These are phyloP conservation scores for Houttuynia cordata DNA, from an alignment of 164 flowering plant genomes.

Conservation along the genomic window DNA sequence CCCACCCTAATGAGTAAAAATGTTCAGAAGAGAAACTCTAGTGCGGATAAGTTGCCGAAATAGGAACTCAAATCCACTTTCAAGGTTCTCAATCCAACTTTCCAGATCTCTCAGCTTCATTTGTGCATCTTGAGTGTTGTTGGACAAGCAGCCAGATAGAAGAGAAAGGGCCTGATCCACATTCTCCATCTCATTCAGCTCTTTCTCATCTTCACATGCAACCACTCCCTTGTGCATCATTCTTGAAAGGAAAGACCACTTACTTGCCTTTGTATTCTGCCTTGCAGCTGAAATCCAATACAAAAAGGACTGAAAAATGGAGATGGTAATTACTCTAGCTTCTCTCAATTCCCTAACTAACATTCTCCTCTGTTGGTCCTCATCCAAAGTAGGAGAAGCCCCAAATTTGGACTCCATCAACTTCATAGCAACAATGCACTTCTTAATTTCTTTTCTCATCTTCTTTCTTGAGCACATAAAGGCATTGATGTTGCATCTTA, in stretches of 20 bases:
- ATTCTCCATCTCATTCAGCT: neutral
- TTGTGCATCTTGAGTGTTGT: neutral
- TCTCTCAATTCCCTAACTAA: conserved; percentile 24
- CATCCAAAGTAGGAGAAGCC: neutral
- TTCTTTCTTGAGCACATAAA: conserved; percentile 22
- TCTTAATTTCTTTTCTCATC: conserved; percentile 20
- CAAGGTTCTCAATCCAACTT: neutral
- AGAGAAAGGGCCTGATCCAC: neutral
- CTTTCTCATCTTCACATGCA: neutral
- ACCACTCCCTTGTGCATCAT: neutral
- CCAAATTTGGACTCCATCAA: conserved; percentile 6
- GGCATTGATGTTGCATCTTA: conserved; percentile 6
- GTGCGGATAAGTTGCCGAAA: neutral
- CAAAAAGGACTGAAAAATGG: conserved; percentile 16
- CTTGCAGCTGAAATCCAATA: conserved; percentile 18
- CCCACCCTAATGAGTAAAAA: neutral
- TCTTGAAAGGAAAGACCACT: conserved; percentile 21
- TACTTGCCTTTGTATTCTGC: conserved; percentile 18
- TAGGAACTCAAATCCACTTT: neutral
- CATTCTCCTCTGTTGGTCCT: conserved; percentile 2
- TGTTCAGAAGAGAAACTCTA: neutral
- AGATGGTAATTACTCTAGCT: conserved; percentile 16
- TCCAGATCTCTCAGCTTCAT: neutral
- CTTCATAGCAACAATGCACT: conserved; percentile 19
- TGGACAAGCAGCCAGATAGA: neutral